Base-by-base conservation (phyloP, 768 basidiomycete genomes). In the Lactarius psammicola region DNA sequence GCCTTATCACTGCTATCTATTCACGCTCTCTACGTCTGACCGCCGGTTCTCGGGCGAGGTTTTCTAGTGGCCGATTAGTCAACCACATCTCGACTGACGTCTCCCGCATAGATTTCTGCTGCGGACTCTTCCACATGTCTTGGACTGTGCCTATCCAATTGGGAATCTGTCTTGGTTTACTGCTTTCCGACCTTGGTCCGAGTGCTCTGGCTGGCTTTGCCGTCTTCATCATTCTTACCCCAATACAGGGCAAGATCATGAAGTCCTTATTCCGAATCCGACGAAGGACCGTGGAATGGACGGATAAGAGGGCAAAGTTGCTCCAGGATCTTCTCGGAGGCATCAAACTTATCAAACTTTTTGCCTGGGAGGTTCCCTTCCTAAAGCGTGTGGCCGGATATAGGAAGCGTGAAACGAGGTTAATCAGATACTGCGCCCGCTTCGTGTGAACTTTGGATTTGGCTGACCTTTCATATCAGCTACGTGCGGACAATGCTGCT, bases 11-110 rank as follows among this genome's bases (percentile, higher is more conserved):
- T 1, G 87, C 91, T 1, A 88, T 97, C 44, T 97, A 94, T 76
- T 81, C 85, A 31, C 87, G 89, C 51, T 87, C 89, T 1, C 80
- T 97, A 28, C 82, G 79, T 31, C 81, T 98, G 36, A 89, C 90
- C 2, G 84, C 90, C 20, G 87, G 92, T 49, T 86, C 93, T 7
- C 85, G 95, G 8, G 86, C 87, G 1, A 87, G 84, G 10, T 82
- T 95, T 49, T 86, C 91, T 1, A 97, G 92, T 71, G 95, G 94
- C 26, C 89, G 90, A 73, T 83, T 97, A 13, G 89, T 97, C 68
- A 95, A 94, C 69, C 94, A 96, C 77, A 95, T 98, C 66, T 94
- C 92, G 6, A 93, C 91, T 0, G 94, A 95, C 73, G 87, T 95
- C 26, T 94, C 90, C 31, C 85, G 95, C 26, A 91, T 98, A 73